These are phyloP conservation scores for Aspergillus ruber DNA, from an alignment of 2,329 filamentous ascomycete genomes.

Conservation along the genomic window DNA sequence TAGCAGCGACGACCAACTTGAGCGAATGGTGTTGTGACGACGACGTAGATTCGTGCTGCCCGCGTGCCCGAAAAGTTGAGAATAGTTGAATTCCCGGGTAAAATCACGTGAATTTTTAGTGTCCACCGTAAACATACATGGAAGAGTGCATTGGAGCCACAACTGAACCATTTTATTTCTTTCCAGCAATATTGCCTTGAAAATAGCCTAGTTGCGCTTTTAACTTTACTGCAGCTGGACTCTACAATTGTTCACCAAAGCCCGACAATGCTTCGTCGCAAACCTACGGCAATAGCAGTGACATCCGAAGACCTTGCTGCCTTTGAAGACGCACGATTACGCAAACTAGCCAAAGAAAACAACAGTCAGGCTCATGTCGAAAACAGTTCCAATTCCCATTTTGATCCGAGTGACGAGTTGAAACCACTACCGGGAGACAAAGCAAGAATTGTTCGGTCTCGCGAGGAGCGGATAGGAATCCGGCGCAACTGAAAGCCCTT, in stretches of 20 bases:
- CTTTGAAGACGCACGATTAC: conserved; percentile 40
- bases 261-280: conserved; percentile 43
- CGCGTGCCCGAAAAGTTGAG: neutral
- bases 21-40: neutral
- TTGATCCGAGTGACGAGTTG: conserved; percentile 45
- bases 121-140: neutral
- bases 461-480: conserved; percentile 42
- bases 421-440: conserved; percentile 46
- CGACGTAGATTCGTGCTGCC: conserved; percentile 3
- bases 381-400: conserved; percentile 17
- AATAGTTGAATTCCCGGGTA: conserved; percentile 4
- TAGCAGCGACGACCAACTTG: conserved; percentile 1
- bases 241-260: neutral
- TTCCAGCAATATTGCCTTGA: neutral
- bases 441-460: conserved; percentile 40
- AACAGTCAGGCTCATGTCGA: conserved; percentile 15
- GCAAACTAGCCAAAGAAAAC: conserved; percentile 23
- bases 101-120: conserved; percentile 8
- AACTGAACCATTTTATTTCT: too few relatives aligned
- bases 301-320: conserved; percentile 43
- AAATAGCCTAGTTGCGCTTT: neutral
- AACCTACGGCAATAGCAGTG: conserved; percentile 46
- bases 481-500: conserved; percentile 14
- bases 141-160: too few relatives aligned
- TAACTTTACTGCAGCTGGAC: too few relatives aligned